These are phyloP conservation scores for Nicotiana tabacum DNA, from an alignment of 257 asterid genomes.

Conservation along the genomic window DNA sequence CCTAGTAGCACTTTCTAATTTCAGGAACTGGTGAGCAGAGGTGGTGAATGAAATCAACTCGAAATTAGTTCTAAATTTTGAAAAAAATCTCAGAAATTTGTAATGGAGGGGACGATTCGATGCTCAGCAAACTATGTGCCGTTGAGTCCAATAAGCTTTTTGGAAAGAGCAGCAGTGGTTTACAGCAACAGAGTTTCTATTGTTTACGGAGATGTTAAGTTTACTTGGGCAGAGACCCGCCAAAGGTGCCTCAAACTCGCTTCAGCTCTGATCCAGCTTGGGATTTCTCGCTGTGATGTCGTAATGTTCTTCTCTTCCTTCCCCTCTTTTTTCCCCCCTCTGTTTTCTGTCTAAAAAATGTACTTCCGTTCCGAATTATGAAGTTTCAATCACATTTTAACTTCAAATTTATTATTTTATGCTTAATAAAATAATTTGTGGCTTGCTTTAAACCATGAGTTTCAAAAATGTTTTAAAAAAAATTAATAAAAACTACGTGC, in stretches of 20 bases:
- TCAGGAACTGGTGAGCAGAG: no score
- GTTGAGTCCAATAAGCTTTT: conserved; percentile 5
- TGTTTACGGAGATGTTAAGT: neutral
- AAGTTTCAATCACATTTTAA: no score
- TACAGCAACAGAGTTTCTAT: neutral
- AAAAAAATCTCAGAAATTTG: neutral
- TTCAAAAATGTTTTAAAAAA: no score
- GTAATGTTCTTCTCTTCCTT: neutral
- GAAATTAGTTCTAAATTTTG: no score
- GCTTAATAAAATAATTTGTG: no score
- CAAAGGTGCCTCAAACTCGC: neutral
- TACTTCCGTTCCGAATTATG: no score
- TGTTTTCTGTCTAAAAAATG: no score
- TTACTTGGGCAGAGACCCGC: neutral
- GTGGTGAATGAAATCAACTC: no score
- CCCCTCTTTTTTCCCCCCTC: neutral
- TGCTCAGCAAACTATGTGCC: neutral
- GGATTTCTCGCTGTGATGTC: neutral
- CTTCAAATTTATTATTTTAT: no score
- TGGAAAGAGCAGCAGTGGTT: neutral
- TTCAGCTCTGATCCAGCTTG: neutral
- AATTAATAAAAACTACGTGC: no score
- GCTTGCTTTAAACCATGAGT: no score
- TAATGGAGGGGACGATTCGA: neutral
- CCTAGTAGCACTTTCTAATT: no score